Evolutionary conservation across 345 rosid species (phyloP).

Genomic region (Streptanthus diversifolius): DNA sequence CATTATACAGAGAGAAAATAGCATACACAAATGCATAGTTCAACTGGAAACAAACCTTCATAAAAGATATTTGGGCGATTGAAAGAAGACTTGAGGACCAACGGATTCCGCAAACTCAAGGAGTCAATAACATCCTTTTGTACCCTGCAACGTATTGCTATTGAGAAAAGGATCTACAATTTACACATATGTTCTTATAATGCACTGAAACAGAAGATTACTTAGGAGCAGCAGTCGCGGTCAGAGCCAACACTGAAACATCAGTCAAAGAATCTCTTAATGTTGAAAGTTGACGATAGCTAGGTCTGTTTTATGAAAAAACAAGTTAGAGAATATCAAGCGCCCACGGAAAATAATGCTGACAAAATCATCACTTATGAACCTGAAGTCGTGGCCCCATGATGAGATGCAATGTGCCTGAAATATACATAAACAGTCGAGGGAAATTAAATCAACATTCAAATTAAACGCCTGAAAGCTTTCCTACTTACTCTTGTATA

Average conservation of each 20-base stretch:
- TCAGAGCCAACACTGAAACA: conserved; percentile 84
- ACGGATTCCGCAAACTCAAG: conserved; percentile 66
- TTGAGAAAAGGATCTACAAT: conserved; percentile 4
- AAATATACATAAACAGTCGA: conserved; percentile 28
- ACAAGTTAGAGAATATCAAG: not conserved
- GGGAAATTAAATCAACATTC: conserved; percentile 7
- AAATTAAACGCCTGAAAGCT: not conserved
- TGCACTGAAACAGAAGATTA: conserved; percentile 34
- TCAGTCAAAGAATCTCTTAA: conserved; percentile 66
- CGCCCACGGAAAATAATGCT: not conserved
- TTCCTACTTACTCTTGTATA: conserved; percentile 5
- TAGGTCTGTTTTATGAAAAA: conserved; percentile 50
- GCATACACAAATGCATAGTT: not conserved
- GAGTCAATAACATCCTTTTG: conserved; percentile 85
- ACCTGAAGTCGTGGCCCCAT: conserved; percentile 99
- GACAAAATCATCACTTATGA: conserved; percentile 25
- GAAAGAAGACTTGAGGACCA: conserved; percentile 86
- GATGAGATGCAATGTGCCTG: conserved; percentile 98
- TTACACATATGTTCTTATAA: not conserved
- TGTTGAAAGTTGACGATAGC: conserved; percentile 85
- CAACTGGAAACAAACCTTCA: conserved; percentile 69
- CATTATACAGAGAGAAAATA: not conserved
- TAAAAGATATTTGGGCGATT: conserved; percentile 89
- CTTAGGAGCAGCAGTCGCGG: conserved; percentile 98
- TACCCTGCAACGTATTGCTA: conserved; percentile 54